Evolutionary conservation across 768 basidiomycete genomes (phyloP).

Genomic region (Plicaturopsis crispa): DNA sequence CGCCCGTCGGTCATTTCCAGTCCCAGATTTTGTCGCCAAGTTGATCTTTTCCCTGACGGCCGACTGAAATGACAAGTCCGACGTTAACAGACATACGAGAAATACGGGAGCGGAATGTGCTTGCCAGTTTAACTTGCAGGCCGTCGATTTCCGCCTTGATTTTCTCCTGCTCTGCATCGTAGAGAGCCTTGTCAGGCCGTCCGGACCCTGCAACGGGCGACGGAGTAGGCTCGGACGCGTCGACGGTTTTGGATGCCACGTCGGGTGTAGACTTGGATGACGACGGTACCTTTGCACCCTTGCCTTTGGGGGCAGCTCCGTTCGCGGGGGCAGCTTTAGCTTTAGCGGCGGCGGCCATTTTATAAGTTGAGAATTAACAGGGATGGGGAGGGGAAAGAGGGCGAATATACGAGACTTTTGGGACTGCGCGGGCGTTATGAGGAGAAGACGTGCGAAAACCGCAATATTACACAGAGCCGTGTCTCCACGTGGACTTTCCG

Average conservation of each 20-base stretch:
- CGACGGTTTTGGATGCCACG: conserved; percentile 26
- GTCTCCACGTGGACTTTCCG: no score
- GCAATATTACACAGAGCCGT: no score
- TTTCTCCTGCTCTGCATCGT: conserved; percentile 79
- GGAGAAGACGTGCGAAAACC: no score
- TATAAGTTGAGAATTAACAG: conserved; percentile 12
- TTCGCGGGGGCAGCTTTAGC: conserved; percentile 40
- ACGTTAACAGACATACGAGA: conserved; percentile 6
- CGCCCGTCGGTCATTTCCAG: conserved; percentile 64
- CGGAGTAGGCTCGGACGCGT: conserved; percentile 39
- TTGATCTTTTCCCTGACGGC: conserved; percentile 72
- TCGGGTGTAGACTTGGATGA: conserved; percentile 38
- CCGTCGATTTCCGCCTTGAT: conserved; percentile 80
- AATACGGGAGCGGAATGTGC: conserved; percentile 23
- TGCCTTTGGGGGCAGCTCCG: conserved; percentile 27
- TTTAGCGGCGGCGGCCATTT: no score
- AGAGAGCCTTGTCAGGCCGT: conserved; percentile 80
- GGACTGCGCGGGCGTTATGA: no score
- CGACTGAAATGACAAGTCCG: conserved; percentile 32
- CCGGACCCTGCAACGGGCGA: conserved; percentile 29
- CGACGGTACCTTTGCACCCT: conserved; percentile 30
- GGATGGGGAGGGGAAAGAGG: conserved; percentile 15
- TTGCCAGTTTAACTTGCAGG: conserved; percentile 71
- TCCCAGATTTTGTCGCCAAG: conserved; percentile 47
- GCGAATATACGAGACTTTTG: conserved; percentile 10